phyloP scores from a whole-genome alignment of 176 grass and related monocot genomes.

The Zoysia japonica region DNA sequence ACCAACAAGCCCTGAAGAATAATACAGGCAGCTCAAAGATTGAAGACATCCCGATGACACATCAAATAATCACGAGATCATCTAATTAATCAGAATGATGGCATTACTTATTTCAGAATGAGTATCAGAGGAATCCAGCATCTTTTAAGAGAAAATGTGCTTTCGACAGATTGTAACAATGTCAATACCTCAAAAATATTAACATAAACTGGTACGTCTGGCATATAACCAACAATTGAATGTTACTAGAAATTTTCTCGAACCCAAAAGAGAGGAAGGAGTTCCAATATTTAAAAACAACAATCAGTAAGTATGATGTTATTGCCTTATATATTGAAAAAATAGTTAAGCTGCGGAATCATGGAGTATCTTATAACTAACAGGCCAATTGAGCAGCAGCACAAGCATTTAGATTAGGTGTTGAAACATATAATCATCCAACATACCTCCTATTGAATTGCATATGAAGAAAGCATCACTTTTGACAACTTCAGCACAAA shows the following conservation, averaged over 20 bases:
- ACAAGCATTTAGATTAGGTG: background rate
- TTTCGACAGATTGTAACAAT: constrained; percentile 4
- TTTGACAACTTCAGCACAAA: constrained; percentile 76
- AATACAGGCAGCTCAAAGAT: constrained; percentile 21
- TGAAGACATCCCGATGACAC: background rate
- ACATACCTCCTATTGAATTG: constrained; percentile 94
- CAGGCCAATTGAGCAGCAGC: background rate
- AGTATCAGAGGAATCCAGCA: background rate
- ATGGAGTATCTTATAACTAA: background rate
- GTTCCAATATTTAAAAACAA: background rate
- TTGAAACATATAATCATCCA: constrained; percentile 5
- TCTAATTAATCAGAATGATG: background rate
- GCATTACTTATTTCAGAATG: background rate
- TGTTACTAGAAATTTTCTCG: background rate
- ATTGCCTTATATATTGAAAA: background rate
- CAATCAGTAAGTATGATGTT: background rate
- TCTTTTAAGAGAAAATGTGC: background rate
- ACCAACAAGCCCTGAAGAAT: constrained; percentile 71
- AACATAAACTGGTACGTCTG: constrained; percentile 11
- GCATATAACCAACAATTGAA: background rate
- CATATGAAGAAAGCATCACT: constrained; percentile 94
- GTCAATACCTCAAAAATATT: background rate
- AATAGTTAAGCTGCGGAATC: background rate
- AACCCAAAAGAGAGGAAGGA: background rate
- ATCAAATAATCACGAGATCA: constrained; percentile 9